These are phyloP conservation scores for Penicillium oxalicum DNA, from an alignment of 2,329 filamentous ascomycete species.

Conservation along the genomic window DNA sequence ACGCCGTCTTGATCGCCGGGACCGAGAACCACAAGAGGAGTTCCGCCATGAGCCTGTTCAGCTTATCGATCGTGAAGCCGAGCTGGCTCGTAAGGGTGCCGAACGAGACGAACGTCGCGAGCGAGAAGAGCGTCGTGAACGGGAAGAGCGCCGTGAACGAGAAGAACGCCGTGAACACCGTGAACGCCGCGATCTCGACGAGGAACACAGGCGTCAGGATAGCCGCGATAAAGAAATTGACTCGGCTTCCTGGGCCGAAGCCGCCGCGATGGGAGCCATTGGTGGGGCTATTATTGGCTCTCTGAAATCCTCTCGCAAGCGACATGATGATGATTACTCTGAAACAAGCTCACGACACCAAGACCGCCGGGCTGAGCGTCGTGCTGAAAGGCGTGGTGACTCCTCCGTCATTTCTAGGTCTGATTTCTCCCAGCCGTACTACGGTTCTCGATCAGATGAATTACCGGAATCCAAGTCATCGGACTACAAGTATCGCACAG, in stretches of 20 bases:
- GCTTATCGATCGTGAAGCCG: conserved; percentile 26
- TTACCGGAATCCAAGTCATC: no score
- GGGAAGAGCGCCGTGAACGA: conserved; percentile 13
- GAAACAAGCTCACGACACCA: conserved; percentile 31
- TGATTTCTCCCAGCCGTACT: conserved; percentile 12
- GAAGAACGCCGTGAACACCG: conserved; percentile 10
- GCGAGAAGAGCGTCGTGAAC: no score
- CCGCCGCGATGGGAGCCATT: conserved; percentile 47
- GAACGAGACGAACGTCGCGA: conserved; percentile 1
- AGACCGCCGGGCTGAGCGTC: conserved; percentile 37
- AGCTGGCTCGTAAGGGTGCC: conserved; percentile 14
- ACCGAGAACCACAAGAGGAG: conserved; percentile 18
- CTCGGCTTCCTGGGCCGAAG: conserved; percentile 28
- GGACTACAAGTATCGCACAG: conserved; percentile 12
- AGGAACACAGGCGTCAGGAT: conserved; percentile 15
- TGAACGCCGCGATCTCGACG: conserved; percentile 17
- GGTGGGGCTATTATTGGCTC: conserved; percentile 45
- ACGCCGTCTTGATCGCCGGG: conserved; percentile 26
- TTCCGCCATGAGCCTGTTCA: conserved; percentile 20
- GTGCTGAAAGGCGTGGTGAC: conserved; percentile 23
- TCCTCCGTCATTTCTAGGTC: conserved; percentile 23
- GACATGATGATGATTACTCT: conserved; percentile 24
- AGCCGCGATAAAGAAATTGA: conserved; percentile 23
- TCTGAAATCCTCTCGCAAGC: conserved; percentile 29
- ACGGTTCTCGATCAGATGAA: conserved; percentile 6